Evolutionary conservation across 306 rosid genomes (phyloP), one percentile per base, ranked within the genome.

Genomic region (Hippophae rhamnoides): DNA sequence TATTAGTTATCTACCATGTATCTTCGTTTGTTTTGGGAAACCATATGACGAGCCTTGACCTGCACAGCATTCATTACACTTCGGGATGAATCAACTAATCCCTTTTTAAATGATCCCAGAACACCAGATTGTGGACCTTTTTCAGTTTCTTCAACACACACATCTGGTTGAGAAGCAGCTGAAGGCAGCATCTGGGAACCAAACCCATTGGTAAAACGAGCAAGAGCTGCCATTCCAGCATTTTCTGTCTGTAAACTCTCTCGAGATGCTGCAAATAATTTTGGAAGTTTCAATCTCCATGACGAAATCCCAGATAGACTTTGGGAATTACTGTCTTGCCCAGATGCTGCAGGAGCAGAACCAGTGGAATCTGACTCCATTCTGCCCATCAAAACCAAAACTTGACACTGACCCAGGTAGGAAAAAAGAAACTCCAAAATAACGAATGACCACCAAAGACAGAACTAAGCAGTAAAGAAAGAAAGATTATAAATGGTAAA

Each of bases 41-140:
- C 98, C 0, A 87, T 71, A 69, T 85, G 96, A 23, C 98, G 98
- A 47, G 98, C 96, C 73, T 78, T 90, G 76, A 89, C 90, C 84
- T 87, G 96, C 82, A 90, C 64, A 3, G 90, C 95, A 80, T 90
- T 90, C 14, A 85, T 89, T 14, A 94, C 95, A 65, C 65, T 78
- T 60, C 74, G 81, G 41, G 96, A 90, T 53, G 96, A 76, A 66
- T 76, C 89, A 55, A 90, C 57, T 58, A 90, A 64, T 50, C 95
- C 89, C 79, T 76, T 87, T 65, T 85, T 81, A 55, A 90, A 69
- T 10, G 94, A 83, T 64, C 73, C 92, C 60, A 90, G 47, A 50
- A 81, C 74, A 61, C 78, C 87, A 68, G 84, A 47, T 51, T 84
- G 71, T 42, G 76, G 76, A 1, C 62, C 41, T 56, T 64, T 67